Base-by-base conservation (phyloP, 2,329 filamentous ascomycete species). In the Didymella keratinophila region DNA sequence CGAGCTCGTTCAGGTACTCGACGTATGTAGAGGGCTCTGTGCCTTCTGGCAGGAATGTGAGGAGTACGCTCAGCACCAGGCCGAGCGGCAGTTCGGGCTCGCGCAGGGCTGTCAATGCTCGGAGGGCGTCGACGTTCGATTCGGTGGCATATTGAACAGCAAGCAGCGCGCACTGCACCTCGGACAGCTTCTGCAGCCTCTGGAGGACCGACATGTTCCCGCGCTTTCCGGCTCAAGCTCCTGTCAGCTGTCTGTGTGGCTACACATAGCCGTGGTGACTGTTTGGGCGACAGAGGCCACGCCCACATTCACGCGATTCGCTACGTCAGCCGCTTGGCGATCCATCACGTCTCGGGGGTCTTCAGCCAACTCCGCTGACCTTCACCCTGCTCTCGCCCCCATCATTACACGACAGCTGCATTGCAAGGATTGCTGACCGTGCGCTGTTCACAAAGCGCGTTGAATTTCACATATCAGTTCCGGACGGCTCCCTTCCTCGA, bases 21-120 rank as follows among this genome's bases (percentile, higher is more conserved):
- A 86, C 79, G 71, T 93, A 93, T 44, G 80, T 73, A n/a, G 77
- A 77, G 5, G 91, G 87, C 5, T 84, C 84, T 5, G 87, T 71
- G 42, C 84, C 88, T 75, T 94, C 91, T 25, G 92, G 92, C 1
- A 96, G 82, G 71, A 89, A 91, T 20, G 89, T 91, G 44, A 96
- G 83, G 21, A 96, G 78, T 52, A 95, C 87, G 43, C 89, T 87
- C 57, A 95, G 81, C 23, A 91, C 73, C 14, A 92, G 79, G 56
- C 90, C 86, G 43, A 84, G 83, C 27, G 84, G 81, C 53, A 95
- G 80, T 36, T 88, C 82, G 53, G 83, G 79, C 52, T 78, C 76
- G 66, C 90, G 80, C 37, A 81, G 79, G 21, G 83, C 80, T 51
- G 86, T 82, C 61, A 95, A 80, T 52, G 80, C 81, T 56, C 84